Conservation (phyloP, 352 stramenopile species). For the Phytophthora hibernalis region DNA sequence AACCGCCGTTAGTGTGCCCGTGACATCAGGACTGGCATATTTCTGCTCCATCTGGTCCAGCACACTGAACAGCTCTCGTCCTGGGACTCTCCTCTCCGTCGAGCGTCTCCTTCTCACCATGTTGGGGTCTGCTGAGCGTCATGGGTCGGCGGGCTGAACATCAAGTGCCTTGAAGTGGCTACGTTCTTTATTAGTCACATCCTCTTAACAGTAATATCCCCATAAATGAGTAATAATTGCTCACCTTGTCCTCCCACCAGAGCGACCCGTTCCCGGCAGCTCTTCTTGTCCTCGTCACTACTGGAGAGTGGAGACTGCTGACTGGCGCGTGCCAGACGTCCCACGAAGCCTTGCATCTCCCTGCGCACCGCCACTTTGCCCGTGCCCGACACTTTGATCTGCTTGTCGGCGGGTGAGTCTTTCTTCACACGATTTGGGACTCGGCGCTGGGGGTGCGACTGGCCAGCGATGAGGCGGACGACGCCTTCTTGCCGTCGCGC, state of each 20-base stretch:
- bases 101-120: conserved; percentile 15
- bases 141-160: conserved; percentile 49
- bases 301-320: conserved; percentile 43
- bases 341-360: conserved; percentile 80
- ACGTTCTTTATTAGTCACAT: conserved; percentile 15
- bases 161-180: conserved; percentile 54
- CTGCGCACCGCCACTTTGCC: conserved; percentile 68
- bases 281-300: conserved; percentile 21
- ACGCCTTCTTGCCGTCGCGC: conserved; percentile 14
- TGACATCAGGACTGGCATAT: conserved; percentile 50
- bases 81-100: conserved; percentile 49
- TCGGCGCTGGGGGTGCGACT: conserved; percentile 33
- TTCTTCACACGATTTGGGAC: conserved; percentile 80
- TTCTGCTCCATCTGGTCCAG: conserved; percentile 72
- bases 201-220: conserved; percentile 7
- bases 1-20: neutral
- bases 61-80: conserved; percentile 68
- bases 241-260: conserved; percentile 31
- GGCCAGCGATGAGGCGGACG: neutral
- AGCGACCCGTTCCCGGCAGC: conserved; percentile 8
- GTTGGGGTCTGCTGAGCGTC: conserved; percentile 4
- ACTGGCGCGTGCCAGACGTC: conserved; percentile 61
- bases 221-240: neutral
- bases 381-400: conserved; percentile 78
- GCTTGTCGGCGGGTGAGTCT: conserved; percentile 81